Evolutionary conservation across 306 rosid genomes (phyloP).

Genomic region (Sicyos baderoa): DNA sequence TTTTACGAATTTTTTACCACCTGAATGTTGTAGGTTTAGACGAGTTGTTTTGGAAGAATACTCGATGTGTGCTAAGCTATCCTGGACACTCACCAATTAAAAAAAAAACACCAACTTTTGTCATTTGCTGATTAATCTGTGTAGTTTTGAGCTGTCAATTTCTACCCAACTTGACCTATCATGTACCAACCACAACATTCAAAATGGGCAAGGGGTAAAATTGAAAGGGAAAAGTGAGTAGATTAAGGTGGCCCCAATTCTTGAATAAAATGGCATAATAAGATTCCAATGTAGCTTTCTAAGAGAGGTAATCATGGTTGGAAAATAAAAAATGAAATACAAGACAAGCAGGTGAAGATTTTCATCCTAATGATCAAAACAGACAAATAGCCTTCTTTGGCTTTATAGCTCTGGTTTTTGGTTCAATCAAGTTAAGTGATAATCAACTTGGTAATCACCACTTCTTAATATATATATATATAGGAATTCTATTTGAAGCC

Average conservation of each 20-base stretch:
- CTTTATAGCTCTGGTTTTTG: background rate
- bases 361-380: too few species aligned
- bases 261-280: conserved; percentile 15
- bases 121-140: conserved; percentile 4
- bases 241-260: background rate
- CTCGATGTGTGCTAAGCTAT: too few species aligned
- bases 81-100: too few species aligned
- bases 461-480: too few species aligned
- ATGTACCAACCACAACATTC: background rate
- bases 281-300: conserved; percentile 10
- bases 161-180: background rate
- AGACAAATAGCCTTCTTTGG: background rate
- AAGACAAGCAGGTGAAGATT: conserved; percentile 4
- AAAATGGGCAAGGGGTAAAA: conserved; percentile 1
- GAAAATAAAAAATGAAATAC: background rate
- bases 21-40: too few species aligned
- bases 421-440: conserved; percentile 7
- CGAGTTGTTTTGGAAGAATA: too few species aligned
- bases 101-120: background rate
- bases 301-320: background rate
- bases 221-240: background rate
- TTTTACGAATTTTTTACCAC: too few species aligned
- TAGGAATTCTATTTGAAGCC: too few species aligned
- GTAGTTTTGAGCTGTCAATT: conserved; percentile 11
- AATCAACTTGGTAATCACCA: too few species aligned